Base-by-base conservation (phyloP, 225 moss, liverwort and hornwort species). In the Pseudoscleropodium purum region DNA sequence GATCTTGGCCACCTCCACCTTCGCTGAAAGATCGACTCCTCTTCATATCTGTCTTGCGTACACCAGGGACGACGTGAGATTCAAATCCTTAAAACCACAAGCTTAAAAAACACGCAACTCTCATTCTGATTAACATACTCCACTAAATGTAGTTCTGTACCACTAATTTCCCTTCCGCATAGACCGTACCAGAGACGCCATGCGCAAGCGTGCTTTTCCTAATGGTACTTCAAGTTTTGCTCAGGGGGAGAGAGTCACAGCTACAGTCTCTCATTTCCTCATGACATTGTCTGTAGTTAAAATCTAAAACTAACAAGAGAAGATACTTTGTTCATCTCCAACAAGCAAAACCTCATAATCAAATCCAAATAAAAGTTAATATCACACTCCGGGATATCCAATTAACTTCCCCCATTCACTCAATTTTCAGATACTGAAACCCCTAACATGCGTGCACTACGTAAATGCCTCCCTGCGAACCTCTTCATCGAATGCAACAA, bases 21-120 rank as follows among this genome's bases (percentile, higher is more conserved):
- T 95, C 94, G 84, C 92, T 91, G 89, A 91, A 86, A 52, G 94
- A 95, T 82, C 92, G 93, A 88, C 88, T 92, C 86, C 94, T 91
- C 91, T 95, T 95, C 94, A 95, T 95, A 89, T 75, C 92, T 92
- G 87, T 26, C 84, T 80, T 90, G 78, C 82, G 74, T 73, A 84
- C 89, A 85, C 60, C 83, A 93, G 89, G 87, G 87, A 93, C 76
- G 90, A 93, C 60, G 94, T 91, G 41, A 81, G 75, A 85, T 49
- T 79, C 73, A 81, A 81, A 84, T 82, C 70, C 85, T 68, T 15
- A 43, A 25, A 87, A 79, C 41, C 65, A 11, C 76, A 66, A 89
- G 57, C 85, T 63, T 77, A 27, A 72, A 86, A 87, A 77, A 54
- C 43, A 87, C 13, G 34, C 69, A n/a, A 84, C 78, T 89, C 85